Evolutionary conservation across 371 early-diverging fungal genomes (phyloP).

Genomic region (Nematocida sp.): DNA sequence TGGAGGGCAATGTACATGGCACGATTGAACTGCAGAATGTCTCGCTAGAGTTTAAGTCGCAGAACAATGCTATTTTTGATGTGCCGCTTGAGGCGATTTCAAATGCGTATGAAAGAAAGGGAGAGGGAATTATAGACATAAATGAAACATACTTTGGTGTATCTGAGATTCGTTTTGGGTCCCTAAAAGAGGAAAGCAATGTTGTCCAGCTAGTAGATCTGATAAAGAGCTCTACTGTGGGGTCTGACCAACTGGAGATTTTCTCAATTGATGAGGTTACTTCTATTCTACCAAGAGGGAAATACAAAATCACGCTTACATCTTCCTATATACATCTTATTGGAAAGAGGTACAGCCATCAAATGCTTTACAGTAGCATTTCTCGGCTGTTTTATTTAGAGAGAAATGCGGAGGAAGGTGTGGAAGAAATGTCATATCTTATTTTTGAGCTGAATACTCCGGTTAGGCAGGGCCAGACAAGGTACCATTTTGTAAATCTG

Average conservation of each 20-base stretch:
- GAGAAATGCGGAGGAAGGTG: slow-evolving; percentile 57
- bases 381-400: slow-evolving; percentile 61
- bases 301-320: slow-evolving; percentile 65
- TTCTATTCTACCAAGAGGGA: slow-evolving; percentile 68
- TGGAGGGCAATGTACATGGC: slow-evolving; percentile 55
- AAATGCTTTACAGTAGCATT: slow-evolving; percentile 63
- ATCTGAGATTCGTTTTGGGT: slow-evolving; percentile 58
- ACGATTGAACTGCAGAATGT: slow-evolving; percentile 60
- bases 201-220: slow-evolving; percentile 42
- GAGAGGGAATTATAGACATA: slow-evolving; percentile 64
- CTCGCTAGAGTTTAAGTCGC: slow-evolving; percentile 61
- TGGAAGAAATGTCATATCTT: slow-evolving; percentile 71
- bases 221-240: slow-evolving; percentile 55
- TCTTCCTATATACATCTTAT: slow-evolving; percentile 61
- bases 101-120: slow-evolving; percentile 64
- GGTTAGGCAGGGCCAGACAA: slow-evolving; percentile 93
- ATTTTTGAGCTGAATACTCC: slow-evolving; percentile 90
- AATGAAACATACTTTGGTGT: slow-evolving; percentile 61
- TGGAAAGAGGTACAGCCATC: slow-evolving; percentile 70
- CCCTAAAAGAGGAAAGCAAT: slow-evolving; percentile 44
- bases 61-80: slow-evolving; percentile 66
- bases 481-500: slow-evolving; percentile 89
- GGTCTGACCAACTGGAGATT: slow-evolving; percentile 57
- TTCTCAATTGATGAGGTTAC: slow-evolving; percentile 62
- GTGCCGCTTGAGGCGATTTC: slow-evolving; percentile 67